Conservation (phyloP, 1,284 basidiomycete species). For the Anthracocystis panici-leucophaei region DNA sequence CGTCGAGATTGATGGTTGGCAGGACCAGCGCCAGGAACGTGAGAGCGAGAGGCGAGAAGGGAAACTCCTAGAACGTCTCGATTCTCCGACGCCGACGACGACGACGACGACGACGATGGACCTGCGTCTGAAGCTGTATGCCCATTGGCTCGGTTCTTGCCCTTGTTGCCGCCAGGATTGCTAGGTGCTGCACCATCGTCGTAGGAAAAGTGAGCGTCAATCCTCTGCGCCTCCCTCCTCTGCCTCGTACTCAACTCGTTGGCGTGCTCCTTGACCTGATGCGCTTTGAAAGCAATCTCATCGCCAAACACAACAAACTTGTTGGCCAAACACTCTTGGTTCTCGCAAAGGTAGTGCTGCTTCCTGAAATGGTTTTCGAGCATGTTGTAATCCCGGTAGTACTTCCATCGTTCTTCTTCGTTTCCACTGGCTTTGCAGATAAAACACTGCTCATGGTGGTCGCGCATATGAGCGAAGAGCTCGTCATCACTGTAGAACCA, state of each 20-base stretch:
- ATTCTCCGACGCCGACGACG: constrained; percentile 8
- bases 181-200: constrained; percentile 72
- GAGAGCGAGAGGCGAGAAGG: constrained; percentile 70
- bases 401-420: constrained; percentile 63
- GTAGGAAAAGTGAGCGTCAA: constrained; percentile 84
- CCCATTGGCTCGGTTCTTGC: constrained; percentile 17
- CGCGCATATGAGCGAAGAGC: constrained; percentile 92
- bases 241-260: constrained; percentile 83
- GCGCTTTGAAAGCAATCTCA: constrained; percentile 88
- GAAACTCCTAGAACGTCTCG: constrained; percentile 48
- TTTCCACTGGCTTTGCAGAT: constrained; percentile 75
- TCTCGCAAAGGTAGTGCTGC: constrained; percentile 82
- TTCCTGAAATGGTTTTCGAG: constrained; percentile 70
- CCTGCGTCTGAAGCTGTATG: background rate
- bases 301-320: constrained; percentile 95
- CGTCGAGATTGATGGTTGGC: constrained; percentile 49
- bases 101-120: constrained; percentile 4
- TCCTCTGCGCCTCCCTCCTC: constrained; percentile 80
- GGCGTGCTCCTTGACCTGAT: constrained; percentile 88
- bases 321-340: constrained; percentile 80
- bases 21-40: constrained; percentile 58
- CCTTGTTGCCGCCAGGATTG: constrained; percentile 22
- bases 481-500: constrained; percentile 93
- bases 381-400: constrained; percentile 62
- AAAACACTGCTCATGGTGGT: constrained; percentile 95